Percentiles rank a stretch among this genome's conserved stretches.
Conservation (phyloP, 1,284 basidiomycete genomes). For the Rhodotorula glutinis region DNA sequence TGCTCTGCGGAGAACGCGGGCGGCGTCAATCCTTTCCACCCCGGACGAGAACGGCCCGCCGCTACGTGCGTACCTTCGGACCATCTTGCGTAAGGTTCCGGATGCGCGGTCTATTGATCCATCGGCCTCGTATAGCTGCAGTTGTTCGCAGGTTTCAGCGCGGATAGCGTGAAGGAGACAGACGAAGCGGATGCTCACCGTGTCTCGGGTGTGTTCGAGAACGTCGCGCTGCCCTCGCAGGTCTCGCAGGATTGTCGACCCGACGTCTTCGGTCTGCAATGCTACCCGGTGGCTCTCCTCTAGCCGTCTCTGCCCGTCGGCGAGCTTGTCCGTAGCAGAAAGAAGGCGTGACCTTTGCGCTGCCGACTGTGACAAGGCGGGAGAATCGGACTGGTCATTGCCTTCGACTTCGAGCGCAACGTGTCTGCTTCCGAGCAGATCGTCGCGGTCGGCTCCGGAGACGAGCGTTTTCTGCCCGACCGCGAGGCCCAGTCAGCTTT, state of each 20-base stretch:
- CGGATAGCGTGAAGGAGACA: background rate
- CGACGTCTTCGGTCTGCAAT: conserved; percentile 92
- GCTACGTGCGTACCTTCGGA: conserved; percentile 57
- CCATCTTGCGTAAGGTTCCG: conserved; percentile 61
- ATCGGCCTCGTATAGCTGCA: conserved; percentile 57
- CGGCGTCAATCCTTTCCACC: too few relatives aligned
- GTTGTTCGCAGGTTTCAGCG: conserved; percentile 34
- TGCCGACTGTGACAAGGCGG: conserved; percentile 48
- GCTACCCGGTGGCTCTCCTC: conserved; percentile 89
- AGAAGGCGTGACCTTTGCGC: conserved; percentile 74
- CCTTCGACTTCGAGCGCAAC: conserved; percentile 64
- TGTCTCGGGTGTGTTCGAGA: conserved; percentile 89
- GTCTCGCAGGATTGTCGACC: conserved; percentile 84
- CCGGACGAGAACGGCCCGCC: background rate
- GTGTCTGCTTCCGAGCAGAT: conserved; percentile 48
- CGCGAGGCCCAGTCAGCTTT: too few relatives aligned
- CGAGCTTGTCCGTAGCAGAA: conserved; percentile 49
- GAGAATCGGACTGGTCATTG: conserved; percentile 53
- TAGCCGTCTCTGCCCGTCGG: conserved; percentile 59
- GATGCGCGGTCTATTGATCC: conserved; percentile 58
- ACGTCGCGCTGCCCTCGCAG: conserved; percentile 87
- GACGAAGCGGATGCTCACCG: conserved; percentile 55
- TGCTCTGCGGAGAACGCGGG: too few relatives aligned
- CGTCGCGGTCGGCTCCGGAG: conserved; percentile 50
- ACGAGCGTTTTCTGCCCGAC: conserved; percentile 51